A percentile compares a stretch with the other conserved stretches of the same genome.
Conservation (phyloP, 176 grass and related monocot genomes). For the Pontederia paniculata region DNA sequence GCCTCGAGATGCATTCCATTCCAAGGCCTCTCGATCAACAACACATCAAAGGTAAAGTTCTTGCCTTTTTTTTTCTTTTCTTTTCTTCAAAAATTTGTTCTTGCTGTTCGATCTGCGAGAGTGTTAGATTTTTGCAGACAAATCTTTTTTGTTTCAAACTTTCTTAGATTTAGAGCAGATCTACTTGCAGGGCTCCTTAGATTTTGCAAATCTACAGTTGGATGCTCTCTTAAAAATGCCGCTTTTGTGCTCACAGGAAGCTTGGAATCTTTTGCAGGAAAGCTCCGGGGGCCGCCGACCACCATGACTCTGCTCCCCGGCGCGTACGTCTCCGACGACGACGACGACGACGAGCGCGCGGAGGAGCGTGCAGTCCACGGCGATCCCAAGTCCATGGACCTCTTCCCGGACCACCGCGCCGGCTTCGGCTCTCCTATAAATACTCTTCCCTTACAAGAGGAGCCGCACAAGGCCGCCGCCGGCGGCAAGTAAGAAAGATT, state of each 20-base stretch:
- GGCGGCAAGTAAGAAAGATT: constrained; percentile 1
- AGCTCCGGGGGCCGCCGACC: not conserved
- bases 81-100: too few relatives aligned
- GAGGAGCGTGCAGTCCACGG: not conserved
- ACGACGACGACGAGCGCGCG: not conserved
- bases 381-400: constrained; percentile 9
- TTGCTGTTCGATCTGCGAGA: too few relatives aligned
- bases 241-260: too few relatives aligned
- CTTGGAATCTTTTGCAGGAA: too few relatives aligned
- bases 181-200: too few relatives aligned
- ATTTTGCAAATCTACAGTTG: too few relatives aligned
- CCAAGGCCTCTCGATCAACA: not conserved
- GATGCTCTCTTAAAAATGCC: too few relatives aligned
- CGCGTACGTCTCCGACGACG: not conserved
- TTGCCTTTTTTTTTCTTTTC: too few relatives aligned
- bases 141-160: too few relatives aligned
- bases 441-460: not conserved
- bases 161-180: too few relatives aligned
- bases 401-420: not conserved
- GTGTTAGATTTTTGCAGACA: too few relatives aligned
- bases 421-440: not conserved
- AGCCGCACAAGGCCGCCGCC: not conserved
- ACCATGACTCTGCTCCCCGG: constrained; percentile 6
- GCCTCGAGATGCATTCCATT: constrained; percentile 11
- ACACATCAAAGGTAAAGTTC: not conserved